These are phyloP conservation scores for Drechslerella coelobrocha DNA, from an alignment of 2,329 filamentous ascomycete genomes.

Conservation along the genomic window DNA sequence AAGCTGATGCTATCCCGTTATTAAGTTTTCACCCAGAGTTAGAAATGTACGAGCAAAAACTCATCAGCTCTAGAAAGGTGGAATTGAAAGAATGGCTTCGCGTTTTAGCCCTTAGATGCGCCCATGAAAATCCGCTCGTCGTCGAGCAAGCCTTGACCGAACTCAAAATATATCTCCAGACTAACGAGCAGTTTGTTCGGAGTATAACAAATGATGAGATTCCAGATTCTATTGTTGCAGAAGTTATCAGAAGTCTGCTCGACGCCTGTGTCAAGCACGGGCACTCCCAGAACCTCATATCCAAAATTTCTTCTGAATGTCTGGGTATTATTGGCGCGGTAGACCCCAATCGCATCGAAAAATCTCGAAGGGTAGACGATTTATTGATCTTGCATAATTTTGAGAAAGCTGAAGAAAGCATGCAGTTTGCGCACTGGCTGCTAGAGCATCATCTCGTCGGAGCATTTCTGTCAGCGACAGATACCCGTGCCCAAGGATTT, in stretches of 20 bases:
- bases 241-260: constrained; percentile 77
- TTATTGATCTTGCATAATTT: constrained; percentile 91
- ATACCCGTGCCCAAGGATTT: constrained; percentile 86
- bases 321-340: constrained; percentile 89
- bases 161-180: constrained; percentile 73
- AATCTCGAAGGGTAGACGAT: constrained; percentile 76
- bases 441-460: constrained; percentile 88
- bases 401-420: constrained; percentile 74
- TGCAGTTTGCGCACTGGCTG: constrained; percentile 83
- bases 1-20: constrained; percentile 79
- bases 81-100: constrained; percentile 72
- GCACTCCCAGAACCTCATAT: constrained; percentile 65
- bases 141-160: constrained; percentile 82
- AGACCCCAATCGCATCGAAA: constrained; percentile 87
- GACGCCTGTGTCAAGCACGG: constrained; percentile 81
- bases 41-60: constrained; percentile 69
- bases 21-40: constrained; percentile 74
- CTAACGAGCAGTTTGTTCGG: constrained; percentile 79
- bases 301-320: constrained; percentile 77
- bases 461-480: constrained; percentile 87
- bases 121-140: constrained; percentile 84
- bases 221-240: constrained; percentile 74
- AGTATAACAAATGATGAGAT: constrained; percentile 81
- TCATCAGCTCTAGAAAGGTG: constrained; percentile 72
- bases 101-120: constrained; percentile 75